Base-by-base conservation (phyloP, 2,329 filamentous ascomycete genomes). In the Sphaceloma murrayae region DNA sequence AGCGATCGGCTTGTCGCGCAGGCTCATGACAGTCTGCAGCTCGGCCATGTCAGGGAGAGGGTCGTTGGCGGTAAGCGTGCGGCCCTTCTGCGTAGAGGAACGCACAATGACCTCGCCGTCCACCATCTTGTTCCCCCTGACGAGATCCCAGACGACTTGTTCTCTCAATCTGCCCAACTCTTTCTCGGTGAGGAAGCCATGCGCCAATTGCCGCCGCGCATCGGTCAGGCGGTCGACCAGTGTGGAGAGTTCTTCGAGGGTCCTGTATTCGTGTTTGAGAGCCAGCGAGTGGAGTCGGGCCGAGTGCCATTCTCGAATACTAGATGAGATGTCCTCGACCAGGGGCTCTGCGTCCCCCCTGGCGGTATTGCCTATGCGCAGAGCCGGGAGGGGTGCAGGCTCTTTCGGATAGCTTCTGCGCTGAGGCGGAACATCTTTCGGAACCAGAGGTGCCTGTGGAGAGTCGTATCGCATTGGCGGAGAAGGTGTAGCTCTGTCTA, bases 261-360 rank as follows among this genome's bases (percentile, higher is more conserved):
- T 75, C 39, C 74, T 68, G 63, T 98, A 98, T 59, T 88, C 79
- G 48, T 86, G 77, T 14, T 79, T 78, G 6, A 98, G 74, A 1
- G 98, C 73, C 17, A 96, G 72, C 59, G 94, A 86, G 65, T 98
- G 93, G 11, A 98, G 73, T 58, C 95, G 93, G 13, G 88, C 94
- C 14, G 91, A 94, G 66, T 98, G 89, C 93, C 91, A 98, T 72
- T 98, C 91, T 54, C 91, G 78, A 51, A 98, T 67, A 60, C 91
- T 98, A 3, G 88, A 95, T 10, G 91, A 88, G 55, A 98, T 96
- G 62, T 98, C 91, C 63, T 98, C 91, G 17, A 98, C 88, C 49
- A 98, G 66, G 2, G 91, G 91, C 61, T 98, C 93, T 67, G 98
- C 91, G 58, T 98, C 91, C 21, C 29, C 31, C n/a, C 29, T 18